Conservation (phyloP, 2,329 filamentous ascomycete genomes). For the Pleochaeta shiraiana region DNA sequence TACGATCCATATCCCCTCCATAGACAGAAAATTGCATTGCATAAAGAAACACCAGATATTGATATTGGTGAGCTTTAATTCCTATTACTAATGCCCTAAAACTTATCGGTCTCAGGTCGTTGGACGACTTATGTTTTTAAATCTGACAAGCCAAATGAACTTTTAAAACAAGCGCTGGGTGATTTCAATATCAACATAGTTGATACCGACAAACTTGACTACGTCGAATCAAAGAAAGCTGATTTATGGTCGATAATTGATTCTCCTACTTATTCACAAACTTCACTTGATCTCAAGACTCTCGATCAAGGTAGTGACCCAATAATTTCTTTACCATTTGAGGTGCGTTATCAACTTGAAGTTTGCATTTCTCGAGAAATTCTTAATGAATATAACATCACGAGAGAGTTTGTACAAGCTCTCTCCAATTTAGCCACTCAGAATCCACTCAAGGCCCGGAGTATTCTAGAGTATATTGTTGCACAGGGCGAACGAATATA, state of each 20-base stretch:
- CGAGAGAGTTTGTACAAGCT: slow-evolving; percentile 38
- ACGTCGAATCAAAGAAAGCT: slow-evolving; percentile 18
- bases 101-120: slow-evolving; percentile 22
- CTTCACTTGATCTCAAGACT: slow-evolving; percentile 9
- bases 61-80: slow-evolving; percentile 27
- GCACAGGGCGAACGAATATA: slow-evolving; percentile 39
- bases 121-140: slow-evolving; percentile 38
- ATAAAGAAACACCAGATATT: slow-evolving; percentile 28
- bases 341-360: slow-evolving; percentile 75
- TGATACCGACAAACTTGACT: slow-evolving; percentile 22
- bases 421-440: slow-evolving; percentile 29
- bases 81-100: neutral
- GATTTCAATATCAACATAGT: slow-evolving; percentile 50
- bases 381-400: slow-evolving; percentile 56
- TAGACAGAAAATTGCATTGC: slow-evolving; percentile 23
- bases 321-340: slow-evolving; percentile 32
- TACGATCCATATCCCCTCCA: slow-evolving; percentile 20
- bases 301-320: slow-evolving; percentile 15
- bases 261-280: slow-evolving; percentile 7
- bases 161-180: slow-evolving; percentile 23
- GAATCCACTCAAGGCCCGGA: slow-evolving; percentile 29
- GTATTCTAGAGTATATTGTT: slow-evolving; percentile 52
- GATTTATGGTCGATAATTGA: slow-evolving; percentile 25
- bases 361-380: slow-evolving; percentile 68
- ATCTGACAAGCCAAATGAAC: neutral